Conservation (phyloP, 2,329 filamentous ascomycete genomes). For the Aureobasidium zeae region DNA sequence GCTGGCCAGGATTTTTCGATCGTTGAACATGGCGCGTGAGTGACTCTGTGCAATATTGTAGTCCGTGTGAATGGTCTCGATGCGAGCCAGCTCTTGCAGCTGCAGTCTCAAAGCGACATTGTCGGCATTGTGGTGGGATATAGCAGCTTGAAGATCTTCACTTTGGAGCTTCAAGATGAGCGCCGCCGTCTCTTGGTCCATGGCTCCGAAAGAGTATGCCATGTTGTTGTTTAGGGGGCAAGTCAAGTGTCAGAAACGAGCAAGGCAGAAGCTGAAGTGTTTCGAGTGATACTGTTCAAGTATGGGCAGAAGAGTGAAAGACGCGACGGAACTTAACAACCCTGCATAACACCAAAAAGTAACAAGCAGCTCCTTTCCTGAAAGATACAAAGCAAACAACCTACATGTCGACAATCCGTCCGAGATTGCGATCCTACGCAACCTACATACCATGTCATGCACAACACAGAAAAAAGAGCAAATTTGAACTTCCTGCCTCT, state of each 20-base stretch:
- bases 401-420: too few species aligned
- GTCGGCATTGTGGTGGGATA: slow-evolving; percentile 18
- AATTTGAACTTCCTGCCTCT: too few species aligned
- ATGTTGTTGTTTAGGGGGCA: neutral
- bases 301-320: too few species aligned
- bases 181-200: slow-evolving; percentile 14
- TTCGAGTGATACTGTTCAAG: too few species aligned
- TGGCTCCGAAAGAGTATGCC: neutral
- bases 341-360: too few species aligned
- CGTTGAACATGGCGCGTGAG: slow-evolving; percentile 18
- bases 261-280: too few species aligned
- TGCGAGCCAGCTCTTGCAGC: slow-evolving; percentile 20
- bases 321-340: too few species aligned
- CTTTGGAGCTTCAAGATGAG: slow-evolving; percentile 16
- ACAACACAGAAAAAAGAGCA: too few species aligned
- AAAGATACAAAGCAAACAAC: too few species aligned
- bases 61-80: slow-evolving; percentile 19
- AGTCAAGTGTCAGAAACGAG: neutral
- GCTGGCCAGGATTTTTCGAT: slow-evolving; percentile 17
- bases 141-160: slow-evolving; percentile 16
- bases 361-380: too few species aligned
- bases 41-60: slow-evolving; percentile 21
- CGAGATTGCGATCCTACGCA: too few species aligned
- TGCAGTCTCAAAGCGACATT: slow-evolving; percentile 22
- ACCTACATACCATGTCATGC: too few species aligned